Evolutionary conservation across 805 yeast genomes (phyloP), one percentile per base, ranked within the genome.

Genomic region (Cyberlindnera suaveolens): DNA sequence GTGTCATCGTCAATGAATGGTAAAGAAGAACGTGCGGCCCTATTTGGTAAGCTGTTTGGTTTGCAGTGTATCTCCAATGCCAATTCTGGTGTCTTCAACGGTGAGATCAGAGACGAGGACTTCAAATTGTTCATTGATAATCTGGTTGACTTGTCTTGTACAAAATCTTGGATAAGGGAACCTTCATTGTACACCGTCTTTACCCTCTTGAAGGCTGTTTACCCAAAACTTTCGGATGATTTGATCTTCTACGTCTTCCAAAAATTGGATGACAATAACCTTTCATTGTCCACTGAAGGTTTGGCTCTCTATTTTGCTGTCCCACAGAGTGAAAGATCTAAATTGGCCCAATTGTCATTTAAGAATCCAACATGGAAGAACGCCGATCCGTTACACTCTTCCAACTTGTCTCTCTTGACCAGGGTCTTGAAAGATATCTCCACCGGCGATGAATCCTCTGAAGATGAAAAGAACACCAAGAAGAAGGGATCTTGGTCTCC

Each of bases 41-140:
- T 85, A 15, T 89, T 91, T 66, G 98, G 97, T 6, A 74, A 79
- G 55, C 67, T 90, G 36, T 90, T 91, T 61, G 96, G 96, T 0
- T 66, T 87, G 17, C 95, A 90, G 60, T 76, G 85, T 1, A 57
- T 90, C 39, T 69, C 47, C n/a, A 48, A 45, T 20, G 26, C 37
- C n/a, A 45, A 48, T 34, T 38, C 84, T 29, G 82, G 82, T 39
- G 47, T 60, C 43, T 56, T 14, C 23, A 41, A 29, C 30, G 31
- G 33, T 36, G 44, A 43, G 3, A 20, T 16, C 4, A 31, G 39
- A 8, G 44, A 41, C 1, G 39, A 45, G 2, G 68, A 71, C 38
- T 65, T 70, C 39, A 47, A 56, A 15, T 59, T 63, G 11, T 74
- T 82, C 36, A 60, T 77, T 23, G 63, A 68, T 5, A 59, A 67